Conservation (phyloP, 1,284 basidiomycete species). For the Cryptococcus depauperatus region DNA sequence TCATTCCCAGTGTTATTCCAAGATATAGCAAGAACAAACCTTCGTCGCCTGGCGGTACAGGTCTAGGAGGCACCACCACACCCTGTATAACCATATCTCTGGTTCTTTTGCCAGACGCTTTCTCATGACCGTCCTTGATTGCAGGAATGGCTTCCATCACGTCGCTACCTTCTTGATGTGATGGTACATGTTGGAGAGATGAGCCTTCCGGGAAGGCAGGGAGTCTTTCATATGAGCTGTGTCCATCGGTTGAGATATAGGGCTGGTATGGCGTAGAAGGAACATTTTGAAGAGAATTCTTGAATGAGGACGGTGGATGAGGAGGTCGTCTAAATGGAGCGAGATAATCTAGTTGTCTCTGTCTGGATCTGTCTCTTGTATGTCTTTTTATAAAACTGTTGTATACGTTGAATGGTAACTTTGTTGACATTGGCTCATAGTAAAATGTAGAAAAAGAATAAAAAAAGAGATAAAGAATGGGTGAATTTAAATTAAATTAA, state of each 20-base stretch:
- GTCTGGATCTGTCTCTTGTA: not conserved
- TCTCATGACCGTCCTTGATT: slow-evolving; percentile 5
- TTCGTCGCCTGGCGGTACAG: slow-evolving; percentile 34
- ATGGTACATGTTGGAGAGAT: slow-evolving; percentile 23
- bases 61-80: slow-evolving; percentile 31
- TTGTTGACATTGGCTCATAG: slow-evolving; percentile 9
- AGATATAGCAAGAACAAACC: slow-evolving; percentile 20
- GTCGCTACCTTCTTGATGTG: slow-evolving; percentile 4
- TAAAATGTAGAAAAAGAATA: not conserved
- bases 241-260: not conserved
- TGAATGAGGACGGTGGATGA: not conserved
- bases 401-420: not conserved
- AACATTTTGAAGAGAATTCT: slow-evolving; percentile 4
- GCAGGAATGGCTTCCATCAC: slow-evolving; percentile 14
- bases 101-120: not conserved
- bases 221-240: slow-evolving; percentile 15
- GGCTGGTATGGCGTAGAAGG: not conserved
- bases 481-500: too few relatives aligned
- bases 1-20: not conserved
- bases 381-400: not conserved
- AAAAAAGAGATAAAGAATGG: not conserved
- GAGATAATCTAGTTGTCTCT: slow-evolving; percentile 7
- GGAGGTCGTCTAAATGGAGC: slow-evolving; percentile 5
- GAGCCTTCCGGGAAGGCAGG: slow-evolving; percentile 18
- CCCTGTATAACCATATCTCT: slow-evolving; percentile 27